Conservation (phyloP, 2,329 filamentous ascomycete genomes). For the Epichloe scottii region DNA sequence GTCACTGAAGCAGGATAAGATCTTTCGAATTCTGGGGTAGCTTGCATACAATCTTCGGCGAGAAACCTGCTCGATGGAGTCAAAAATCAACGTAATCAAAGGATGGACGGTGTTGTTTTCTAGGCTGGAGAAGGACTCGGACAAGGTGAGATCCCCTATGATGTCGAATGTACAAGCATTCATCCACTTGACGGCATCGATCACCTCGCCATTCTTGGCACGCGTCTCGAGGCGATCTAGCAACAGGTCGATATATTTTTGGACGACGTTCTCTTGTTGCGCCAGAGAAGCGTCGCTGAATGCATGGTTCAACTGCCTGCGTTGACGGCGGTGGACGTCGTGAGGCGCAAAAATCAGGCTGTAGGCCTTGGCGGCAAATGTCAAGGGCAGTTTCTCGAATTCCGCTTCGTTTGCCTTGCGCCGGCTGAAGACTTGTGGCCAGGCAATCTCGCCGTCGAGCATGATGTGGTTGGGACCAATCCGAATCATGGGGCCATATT, state of each 20-base stretch:
- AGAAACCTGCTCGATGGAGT: constrained; percentile 3
- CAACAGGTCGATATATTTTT: constrained; percentile 15
- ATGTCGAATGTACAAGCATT: constrained; percentile 29
- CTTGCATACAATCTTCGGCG: constrained; percentile 6
- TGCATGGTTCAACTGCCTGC: constrained; percentile 16
- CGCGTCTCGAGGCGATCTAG: constrained; percentile 11
- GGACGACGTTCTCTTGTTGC: constrained; percentile 18
- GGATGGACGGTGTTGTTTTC: constrained; percentile 16
- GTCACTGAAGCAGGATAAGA: constrained; percentile 1
- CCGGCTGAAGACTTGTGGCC: constrained; percentile 21
- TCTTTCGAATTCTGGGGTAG: constrained; percentile 4
- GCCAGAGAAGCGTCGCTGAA: constrained; percentile 19
- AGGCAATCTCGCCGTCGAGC: constrained; percentile 20
- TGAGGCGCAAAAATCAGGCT: constrained; percentile 9
- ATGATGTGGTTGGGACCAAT: constrained; percentile 28
- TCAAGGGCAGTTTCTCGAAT: constrained; percentile 4
- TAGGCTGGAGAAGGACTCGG: constrained; percentile 26
- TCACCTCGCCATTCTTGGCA: constrained; percentile 1
- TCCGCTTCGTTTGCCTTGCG: constrained; percentile 10
- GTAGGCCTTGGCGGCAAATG: constrained; percentile 7
- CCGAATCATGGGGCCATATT: constrained; percentile 25
- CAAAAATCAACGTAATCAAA: constrained; percentile 14
- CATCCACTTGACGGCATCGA: constrained; percentile 21
- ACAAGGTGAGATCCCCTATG: constrained; percentile 29
- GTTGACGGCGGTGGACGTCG: constrained; percentile 10